These are phyloP conservation scores for Clitocybe nebularis DNA, from an alignment of 1,284 basidiomycete species.

Conservation along the genomic window DNA sequence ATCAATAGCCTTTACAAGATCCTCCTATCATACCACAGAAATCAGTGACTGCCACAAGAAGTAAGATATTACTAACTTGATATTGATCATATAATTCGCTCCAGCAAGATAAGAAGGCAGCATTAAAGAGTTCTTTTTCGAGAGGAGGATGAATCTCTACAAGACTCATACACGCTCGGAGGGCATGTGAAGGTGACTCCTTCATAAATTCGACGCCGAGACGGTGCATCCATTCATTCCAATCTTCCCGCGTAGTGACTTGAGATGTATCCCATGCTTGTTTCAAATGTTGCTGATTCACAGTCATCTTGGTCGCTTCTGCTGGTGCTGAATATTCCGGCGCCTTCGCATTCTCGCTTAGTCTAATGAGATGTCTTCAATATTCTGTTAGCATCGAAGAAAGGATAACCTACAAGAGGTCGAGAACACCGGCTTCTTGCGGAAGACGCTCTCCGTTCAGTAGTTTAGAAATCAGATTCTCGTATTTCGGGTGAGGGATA, in stretches of 20 bases:
- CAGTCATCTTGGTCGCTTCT: conserved; percentile 85
- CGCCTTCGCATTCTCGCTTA: conserved; percentile 55
- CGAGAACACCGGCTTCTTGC: conserved; percentile 62
- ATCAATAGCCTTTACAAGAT: conserved; percentile 90
- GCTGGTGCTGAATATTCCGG: conserved; percentile 75
- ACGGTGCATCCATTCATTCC: conserved; percentile 94
- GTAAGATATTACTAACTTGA: conserved; percentile 52
- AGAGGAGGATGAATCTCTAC: conserved; percentile 91
- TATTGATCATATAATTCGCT: conserved; percentile 94
- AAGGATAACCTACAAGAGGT: conserved; percentile 50
- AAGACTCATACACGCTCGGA: conserved; percentile 92
- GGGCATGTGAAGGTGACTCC: conserved; percentile 95
- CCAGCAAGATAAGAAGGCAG: conserved; percentile 98
- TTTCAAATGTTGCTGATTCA: conserved; percentile 98
- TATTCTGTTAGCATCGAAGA: not conserved
- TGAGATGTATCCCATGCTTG: conserved; percentile 93
- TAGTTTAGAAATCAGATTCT: conserved; percentile 84
- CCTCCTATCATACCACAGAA: conserved; percentile 57
- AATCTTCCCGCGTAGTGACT: conserved; percentile 82
- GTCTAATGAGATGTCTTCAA: conserved; percentile 26
- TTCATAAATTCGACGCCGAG: conserved; percentile 97
- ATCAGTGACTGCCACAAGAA: conserved; percentile 4
- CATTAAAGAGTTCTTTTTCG: conserved; percentile 95
- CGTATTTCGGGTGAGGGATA: conserved; percentile 85
- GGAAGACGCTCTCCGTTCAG: conserved; percentile 91